These are phyloP conservation scores for Phalaenopsis equestris DNA, from an alignment of 106 monocot genomes.

Conservation along the genomic window DNA sequence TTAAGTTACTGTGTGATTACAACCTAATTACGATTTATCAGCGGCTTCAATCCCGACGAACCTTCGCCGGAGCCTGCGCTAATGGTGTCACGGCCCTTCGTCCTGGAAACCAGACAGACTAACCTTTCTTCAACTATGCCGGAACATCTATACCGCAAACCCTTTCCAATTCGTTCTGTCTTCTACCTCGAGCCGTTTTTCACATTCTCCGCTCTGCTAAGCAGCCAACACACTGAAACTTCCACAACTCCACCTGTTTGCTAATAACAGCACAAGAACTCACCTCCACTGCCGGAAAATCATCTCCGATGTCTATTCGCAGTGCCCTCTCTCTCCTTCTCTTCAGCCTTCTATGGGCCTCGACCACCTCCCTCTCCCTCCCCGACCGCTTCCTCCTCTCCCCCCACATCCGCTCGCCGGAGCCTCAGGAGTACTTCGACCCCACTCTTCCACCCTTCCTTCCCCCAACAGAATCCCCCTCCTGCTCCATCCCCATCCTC, in stretches of 20 bases:
- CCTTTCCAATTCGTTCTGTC: not conserved
- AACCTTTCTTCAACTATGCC: not conserved
- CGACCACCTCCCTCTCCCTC: not conserved
- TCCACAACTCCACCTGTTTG: not conserved
- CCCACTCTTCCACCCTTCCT: conserved; percentile 32
- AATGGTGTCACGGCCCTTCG: not conserved
- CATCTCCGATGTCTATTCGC: not conserved
- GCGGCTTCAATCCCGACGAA: not conserved
- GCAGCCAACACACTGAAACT: not conserved
- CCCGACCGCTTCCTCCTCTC: conserved; percentile 10
- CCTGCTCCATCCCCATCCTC: conserved; percentile 46
- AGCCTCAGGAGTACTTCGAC: conserved; percentile 56
- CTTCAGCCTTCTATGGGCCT: not conserved
- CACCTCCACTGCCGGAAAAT: not conserved
- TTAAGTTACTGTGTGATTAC: no score
- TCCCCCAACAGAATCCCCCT: conserved; percentile 19
- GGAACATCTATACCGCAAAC: not conserved
- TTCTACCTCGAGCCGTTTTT: not conserved
- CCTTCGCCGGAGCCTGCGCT: not conserved
- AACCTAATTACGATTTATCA: no score
- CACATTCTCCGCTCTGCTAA: not conserved
- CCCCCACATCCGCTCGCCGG: not conserved
- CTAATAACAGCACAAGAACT: not conserved
- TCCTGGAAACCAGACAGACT: not conserved
- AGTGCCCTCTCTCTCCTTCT: not conserved